Base-by-base conservation (phyloP, 2,329 filamentous ascomycete genomes). In the Colletotrichum lini region DNA sequence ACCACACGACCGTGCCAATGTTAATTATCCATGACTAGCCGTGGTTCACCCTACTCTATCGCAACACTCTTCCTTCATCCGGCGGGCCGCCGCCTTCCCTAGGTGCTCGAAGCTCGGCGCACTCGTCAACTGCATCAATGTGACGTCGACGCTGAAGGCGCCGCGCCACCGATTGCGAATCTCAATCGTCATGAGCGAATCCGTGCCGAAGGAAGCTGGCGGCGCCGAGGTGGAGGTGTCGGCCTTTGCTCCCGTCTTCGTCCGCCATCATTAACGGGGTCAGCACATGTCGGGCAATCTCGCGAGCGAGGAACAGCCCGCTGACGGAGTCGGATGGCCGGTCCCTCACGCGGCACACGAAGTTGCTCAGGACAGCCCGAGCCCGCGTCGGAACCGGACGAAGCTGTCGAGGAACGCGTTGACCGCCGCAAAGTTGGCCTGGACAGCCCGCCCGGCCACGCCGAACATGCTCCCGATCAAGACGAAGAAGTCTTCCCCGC, bases 321-420 rank as follows among this genome's bases (percentile, higher is more conserved):
- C 45, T 21, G 45, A n/a, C 23, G 13, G 50, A 18, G 23, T 30
- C 16, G 13, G 13, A 15, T 12, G 50, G 50, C 2, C 45, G n/a
- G 10, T 10, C 45, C n/a, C 45, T 49, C 8, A 21, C 18, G 45
- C 45, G n/a, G 45, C 45, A 49, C 45, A 49, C 45, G 45, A 49
- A 49, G 3, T 49, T 9, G 9, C 13, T 49, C 47, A 5, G 13
- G 7, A 53, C 13, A 3, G 4, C 50, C 2, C 86, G 78, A 18
- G 76, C 72, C 65, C 62, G 3, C 75, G 69, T 18, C 83, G 79
- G 60, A 80, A 81, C 23, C 79, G 77, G 5, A 77, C 79, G 21
- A 85, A 78, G 9, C 78, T 74, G 49, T 84, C 80, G 45, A 83
- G 74, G 76, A 81, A 86, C 18, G 79, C 76, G 73, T 83, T 85